phyloP scores from a whole-genome alignment of 164 flowering plant species.

The Euptelea pleiosperma region DNA sequence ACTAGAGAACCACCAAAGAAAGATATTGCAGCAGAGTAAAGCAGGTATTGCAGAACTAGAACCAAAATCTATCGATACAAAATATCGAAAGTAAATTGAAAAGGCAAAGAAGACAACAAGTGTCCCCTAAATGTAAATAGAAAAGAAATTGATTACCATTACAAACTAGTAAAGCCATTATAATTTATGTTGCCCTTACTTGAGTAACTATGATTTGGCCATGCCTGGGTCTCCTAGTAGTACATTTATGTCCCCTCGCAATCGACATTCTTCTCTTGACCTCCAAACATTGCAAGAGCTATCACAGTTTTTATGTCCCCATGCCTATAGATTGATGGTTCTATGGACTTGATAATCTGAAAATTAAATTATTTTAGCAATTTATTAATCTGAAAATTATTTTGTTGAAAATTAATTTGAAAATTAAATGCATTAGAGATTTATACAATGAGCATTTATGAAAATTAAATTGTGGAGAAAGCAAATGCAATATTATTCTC shows the following conservation, averaged over 20 bases:
- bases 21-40: conserved; percentile 90
- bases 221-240: conserved; percentile 98
- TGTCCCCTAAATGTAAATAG: not conserved
- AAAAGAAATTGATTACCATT: not conserved
- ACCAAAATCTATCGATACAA: conserved; percentile 63
- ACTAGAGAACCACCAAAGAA: conserved; percentile 88
- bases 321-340: conserved; percentile 97
- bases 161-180: too few relatives aligned
- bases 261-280: conserved; percentile 91
- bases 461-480: conserved; percentile 2
- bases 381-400: too few relatives aligned
- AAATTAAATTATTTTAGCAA: too few relatives aligned
- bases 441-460: not conserved
- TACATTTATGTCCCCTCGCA: conserved; percentile 94
- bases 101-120: not conserved
- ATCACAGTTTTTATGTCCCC: conserved; percentile 97
- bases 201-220: conserved; percentile 96
- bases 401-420: too few relatives aligned
- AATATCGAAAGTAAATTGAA: conserved; percentile 1
- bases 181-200: conserved; percentile 66
- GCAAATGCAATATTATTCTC: not conserved
- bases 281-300: conserved; percentile 99
- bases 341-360: conserved; percentile 93
- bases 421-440: too few relatives aligned
- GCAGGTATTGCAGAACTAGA: conserved; percentile 99